Percentiles rank a stretch among this genome's conserved stretches.
Evolutionary conservation across 2,329 filamentous ascomycete species (phyloP).

Genomic region (Arthrobotrys musiformis): DNA sequence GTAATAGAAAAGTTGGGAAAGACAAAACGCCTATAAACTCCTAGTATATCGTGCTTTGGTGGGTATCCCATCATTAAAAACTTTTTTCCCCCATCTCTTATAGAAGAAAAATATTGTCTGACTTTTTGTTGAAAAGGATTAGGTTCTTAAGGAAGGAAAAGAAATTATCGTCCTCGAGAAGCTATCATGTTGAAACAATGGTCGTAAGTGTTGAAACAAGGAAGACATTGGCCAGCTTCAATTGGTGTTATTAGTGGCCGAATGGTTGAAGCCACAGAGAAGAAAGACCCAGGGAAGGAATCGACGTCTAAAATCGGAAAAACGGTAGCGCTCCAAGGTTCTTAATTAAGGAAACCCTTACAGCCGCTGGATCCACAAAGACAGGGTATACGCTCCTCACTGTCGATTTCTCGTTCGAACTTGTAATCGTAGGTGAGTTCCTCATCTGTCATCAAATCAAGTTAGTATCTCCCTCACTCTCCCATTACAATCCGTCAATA

Average conservation of each 20-base stretch:
- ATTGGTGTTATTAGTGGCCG: background rate
- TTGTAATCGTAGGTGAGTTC: conserved; percentile 99
- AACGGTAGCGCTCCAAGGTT: background rate
- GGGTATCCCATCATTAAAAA: conserved; percentile 56
- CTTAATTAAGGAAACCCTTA: conserved; percentile 97
- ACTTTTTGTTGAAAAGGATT: conserved; percentile 39
- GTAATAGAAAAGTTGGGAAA: conserved; percentile 57
- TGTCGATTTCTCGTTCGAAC: conserved; percentile 96
- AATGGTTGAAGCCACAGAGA: background rate
- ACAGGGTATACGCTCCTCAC: conserved; percentile 94
- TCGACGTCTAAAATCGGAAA: background rate
- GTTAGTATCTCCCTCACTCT: conserved; percentile 18
- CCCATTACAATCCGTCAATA: background rate
- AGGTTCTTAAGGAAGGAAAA: conserved; percentile 15
- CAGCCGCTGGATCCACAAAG: conserved; percentile 94
- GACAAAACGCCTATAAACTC: conserved; percentile 58
- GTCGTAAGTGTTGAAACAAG: conserved; percentile 46
- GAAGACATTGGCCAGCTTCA: background rate
- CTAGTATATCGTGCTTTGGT: conserved; percentile 53
- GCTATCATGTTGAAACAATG: conserved; percentile 48
- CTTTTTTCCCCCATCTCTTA: conserved; percentile 38
- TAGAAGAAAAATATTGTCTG: conserved; percentile 32
- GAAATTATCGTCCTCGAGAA: background rate
- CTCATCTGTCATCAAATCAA: conserved; percentile 74
- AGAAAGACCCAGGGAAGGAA: background rate